phyloP scores from a whole-genome alignment of 768 basidiomycete species.

The Suillus alpinus region DNA sequence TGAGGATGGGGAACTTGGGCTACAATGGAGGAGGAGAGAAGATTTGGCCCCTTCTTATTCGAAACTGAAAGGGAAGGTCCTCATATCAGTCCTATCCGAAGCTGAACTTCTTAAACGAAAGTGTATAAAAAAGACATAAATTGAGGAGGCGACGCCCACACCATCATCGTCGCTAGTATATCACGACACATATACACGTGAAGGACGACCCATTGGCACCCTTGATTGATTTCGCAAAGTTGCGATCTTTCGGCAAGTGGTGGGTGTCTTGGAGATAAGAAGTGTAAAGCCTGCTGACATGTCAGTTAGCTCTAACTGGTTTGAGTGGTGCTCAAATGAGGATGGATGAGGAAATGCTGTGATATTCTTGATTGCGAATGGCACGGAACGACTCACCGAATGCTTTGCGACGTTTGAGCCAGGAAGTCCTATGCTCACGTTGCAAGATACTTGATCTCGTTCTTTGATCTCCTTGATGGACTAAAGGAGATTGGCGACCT shows the following conservation, averaged over 20 bases:
- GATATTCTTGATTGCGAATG: slow-evolving; percentile 11
- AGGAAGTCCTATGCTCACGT: slow-evolving; percentile 7
- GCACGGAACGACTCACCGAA: slow-evolving; percentile 1
- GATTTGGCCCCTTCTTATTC: slow-evolving; percentile 29
- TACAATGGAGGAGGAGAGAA: slow-evolving; percentile 9
- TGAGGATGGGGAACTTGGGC: slow-evolving; percentile 14
- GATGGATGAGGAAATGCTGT: slow-evolving; percentile 13
- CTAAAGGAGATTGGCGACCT: slow-evolving; percentile 19
- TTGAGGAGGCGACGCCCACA: slow-evolving; percentile 21
- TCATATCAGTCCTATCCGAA: slow-evolving; percentile 21
- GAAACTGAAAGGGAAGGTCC: slow-evolving; percentile 16
- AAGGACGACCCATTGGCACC: slow-evolving; percentile 29
- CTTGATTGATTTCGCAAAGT: slow-evolving; percentile 21
- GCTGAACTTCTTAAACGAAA: slow-evolving; percentile 19
- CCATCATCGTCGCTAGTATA: slow-evolving; percentile 29
- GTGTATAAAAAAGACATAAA: slow-evolving; percentile 24
- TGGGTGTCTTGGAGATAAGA: slow-evolving; percentile 14
- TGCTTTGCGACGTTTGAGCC: not conserved
- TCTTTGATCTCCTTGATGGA: slow-evolving; percentile 12
- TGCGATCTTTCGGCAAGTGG: slow-evolving; percentile 11
- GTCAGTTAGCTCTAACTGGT: slow-evolving; percentile 17
- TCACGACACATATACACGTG: slow-evolving; percentile 32
- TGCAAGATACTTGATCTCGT: slow-evolving; percentile 20
- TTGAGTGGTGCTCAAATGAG: slow-evolving; percentile 4
- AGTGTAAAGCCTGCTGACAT: slow-evolving; percentile 20